Base-by-base conservation (phyloP, 116 monocot species). In the Phalaenopsis hybrid region DNA sequence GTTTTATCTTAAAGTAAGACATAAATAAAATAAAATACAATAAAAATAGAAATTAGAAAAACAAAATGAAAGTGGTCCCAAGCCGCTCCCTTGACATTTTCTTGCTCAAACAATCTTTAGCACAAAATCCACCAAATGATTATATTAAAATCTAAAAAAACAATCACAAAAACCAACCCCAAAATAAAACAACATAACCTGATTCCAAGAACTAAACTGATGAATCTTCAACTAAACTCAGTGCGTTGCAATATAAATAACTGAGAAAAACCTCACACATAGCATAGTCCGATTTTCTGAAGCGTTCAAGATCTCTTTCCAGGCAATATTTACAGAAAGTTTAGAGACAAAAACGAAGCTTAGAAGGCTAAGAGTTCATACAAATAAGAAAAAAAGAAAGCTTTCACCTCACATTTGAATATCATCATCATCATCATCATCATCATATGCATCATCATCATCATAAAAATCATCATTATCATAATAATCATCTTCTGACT, bases 381-480 rank as follows among this genome's bases (percentile, higher is more conserved):
- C 23, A 65, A 58, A 17, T 58, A 16, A 15, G 18, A 3, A 28
- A 0, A 65, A 31, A 31, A 7, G 1, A 65, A 61, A 61, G 61
- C 4, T 13, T 52, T 11, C 13, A 52, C 52, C 52, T 52, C 52
- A 52, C 1, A 2, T 52, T 12, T 52, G 15, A 52, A 52, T 52
- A 13, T 13, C 52, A 52, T 13, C 52, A 15, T 52, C 34, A 70
- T 70, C 70, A 37, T 15, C 33, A 34, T 72, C 34, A 10, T 70
- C 18, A 33, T 84, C 46, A 25, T 81, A 31, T 31, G 31, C 52
- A 34, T 81, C 84, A 44, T 81, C 80, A 0, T 90, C 79, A 28
- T 88, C 86, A 9, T 84, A 28, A 57, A 77, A 41, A 43, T 85
- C 16, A 59, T 88, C 69, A 43, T 83, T 76, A 21, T 83, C 81